phyloP scores from a whole-genome alignment of 768 basidiomycete genomes.

The Trametes meyenii region DNA sequence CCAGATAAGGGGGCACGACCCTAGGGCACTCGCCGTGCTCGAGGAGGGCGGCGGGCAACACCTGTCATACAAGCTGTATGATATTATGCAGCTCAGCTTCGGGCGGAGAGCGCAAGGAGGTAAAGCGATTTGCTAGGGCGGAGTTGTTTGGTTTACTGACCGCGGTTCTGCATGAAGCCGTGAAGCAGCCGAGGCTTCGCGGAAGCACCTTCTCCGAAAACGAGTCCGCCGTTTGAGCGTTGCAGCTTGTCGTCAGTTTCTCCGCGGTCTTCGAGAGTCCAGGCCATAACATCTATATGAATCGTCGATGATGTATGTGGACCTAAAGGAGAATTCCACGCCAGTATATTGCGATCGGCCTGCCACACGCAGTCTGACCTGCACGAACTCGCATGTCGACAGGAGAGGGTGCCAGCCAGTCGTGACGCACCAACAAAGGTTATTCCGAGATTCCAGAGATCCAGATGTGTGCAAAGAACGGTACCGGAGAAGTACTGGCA shows the following conservation, averaged over 20 bases:
- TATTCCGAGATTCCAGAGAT: conserved; percentile 1
- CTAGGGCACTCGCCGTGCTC: conserved; percentile 8
- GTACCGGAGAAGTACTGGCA: conserved; percentile 13
- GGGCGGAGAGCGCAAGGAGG: conserved; percentile 16
- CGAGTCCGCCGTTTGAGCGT: conserved; percentile 10
- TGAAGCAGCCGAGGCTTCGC: conserved; percentile 20
- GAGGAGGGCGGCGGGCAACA: conserved; percentile 18
- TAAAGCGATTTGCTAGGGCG: conserved; percentile 1
- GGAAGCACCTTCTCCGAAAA: conserved; percentile 4
- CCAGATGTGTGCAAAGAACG: conserved; percentile 8
- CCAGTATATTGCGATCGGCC: not conserved
- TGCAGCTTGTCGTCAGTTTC: conserved; percentile 17
- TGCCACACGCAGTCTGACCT: conserved; percentile 15
- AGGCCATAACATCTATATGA: conserved; percentile 12
- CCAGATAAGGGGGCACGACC: conserved; percentile 19
- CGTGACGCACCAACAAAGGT: conserved; percentile 6
- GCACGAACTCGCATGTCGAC: conserved; percentile 17
- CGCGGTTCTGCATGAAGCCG: conserved; percentile 4
- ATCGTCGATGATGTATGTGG: conserved; percentile 4
- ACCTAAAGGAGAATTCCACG: conserved; percentile 7
- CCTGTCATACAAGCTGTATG: conserved; percentile 11
- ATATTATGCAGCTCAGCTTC: conserved; percentile 10
- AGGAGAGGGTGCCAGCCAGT: not conserved
- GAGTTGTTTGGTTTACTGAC: conserved; percentile 2
- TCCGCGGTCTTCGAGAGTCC: conserved; percentile 14